Percentiles rank a stretch among this genome's conserved stretches.
phyloP scores from a whole-genome alignment of 306 rosid genomes.

The Lathyrus tuberosus region DNA sequence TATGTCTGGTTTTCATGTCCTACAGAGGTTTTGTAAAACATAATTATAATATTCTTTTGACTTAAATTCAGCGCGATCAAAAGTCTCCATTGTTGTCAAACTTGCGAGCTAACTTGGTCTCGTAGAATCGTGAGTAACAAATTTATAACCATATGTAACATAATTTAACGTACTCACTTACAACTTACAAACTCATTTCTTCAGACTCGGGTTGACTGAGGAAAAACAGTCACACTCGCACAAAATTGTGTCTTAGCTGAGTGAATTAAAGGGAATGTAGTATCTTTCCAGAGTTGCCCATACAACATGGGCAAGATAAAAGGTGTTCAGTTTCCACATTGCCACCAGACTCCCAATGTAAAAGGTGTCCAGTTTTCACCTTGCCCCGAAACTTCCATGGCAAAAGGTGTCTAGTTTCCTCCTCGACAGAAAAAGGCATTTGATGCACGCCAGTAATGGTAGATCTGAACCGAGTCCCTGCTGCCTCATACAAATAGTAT shows the following conservation, averaged over 20 bases:
- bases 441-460: too few relatives aligned
- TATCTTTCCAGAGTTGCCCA: background rate
- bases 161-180: background rate
- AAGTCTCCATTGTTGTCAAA: background rate
- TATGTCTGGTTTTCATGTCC: constrained; percentile 24
- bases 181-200: constrained; percentile 5
- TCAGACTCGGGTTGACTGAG: background rate
- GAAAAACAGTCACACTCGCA: background rate
- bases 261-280: background rate
- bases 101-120: background rate
- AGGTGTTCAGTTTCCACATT: too few relatives aligned
- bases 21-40: constrained; percentile 16
- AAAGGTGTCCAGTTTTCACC: too few relatives aligned
- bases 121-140: background rate
- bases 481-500: too few relatives aligned
- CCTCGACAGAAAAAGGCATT: too few relatives aligned
- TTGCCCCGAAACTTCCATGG: too few relatives aligned
- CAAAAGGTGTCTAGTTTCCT: too few relatives aligned
- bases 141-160: background rate
- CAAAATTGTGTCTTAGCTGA: background rate
- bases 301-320: too few relatives aligned
- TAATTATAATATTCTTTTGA: constrained; percentile 1
- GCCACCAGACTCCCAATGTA: too few relatives aligned
- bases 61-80: constrained; percentile 11
- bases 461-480: too few relatives aligned